Base-by-base conservation (phyloP, 768 basidiomycete genomes). In the Suillus sp. region DNA sequence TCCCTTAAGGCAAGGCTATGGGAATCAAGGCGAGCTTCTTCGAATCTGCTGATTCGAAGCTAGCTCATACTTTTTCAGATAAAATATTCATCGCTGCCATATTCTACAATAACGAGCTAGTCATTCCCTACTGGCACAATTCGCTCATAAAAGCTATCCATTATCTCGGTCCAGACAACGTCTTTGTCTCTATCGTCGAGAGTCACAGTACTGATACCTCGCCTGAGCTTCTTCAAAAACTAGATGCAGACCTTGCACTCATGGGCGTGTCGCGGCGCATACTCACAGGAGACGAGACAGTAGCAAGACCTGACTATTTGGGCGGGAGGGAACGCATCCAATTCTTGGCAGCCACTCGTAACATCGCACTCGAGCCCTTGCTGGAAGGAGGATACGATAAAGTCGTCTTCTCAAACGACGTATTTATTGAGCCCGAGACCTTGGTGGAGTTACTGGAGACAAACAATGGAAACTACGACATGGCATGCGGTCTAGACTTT, bases 401-500 rank as follows among this genome's bases (percentile, higher is more conserved):
- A 58, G 74, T 81, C 10, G 45, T 83, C 0, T 81, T 80, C 69
- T 74, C 77, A 0, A 82, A 82, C 62, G 81, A 82, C 67, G 67
- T 81, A 9, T 77, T 67, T 60, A 66, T 81, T 64, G 77, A 78
- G 37, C 78, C 79, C 6, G 78, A 81, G 65, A 71, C 72, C 25
- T 65, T 81, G 6, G 62, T 80, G 18, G 78, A 81, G 62, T 72
- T 82, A 30, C 63, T 81, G 27, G 64, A 75, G 37, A 80, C 80
- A 5, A 66, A 67, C 14, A 72, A 72, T 27, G 79, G 78, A 14
- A 72, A 77, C 25, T 80, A 77, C 59, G 81, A 82, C 63, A 77
- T 81, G 73, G 80, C 72, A 16, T 82, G 81, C 61, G 80, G 74
- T 7, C 67, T 81, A 63, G 80, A 82, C 67, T 78, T 78, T 34